A percentile compares a stretch with the other conserved stretches of the same genome.
Conservation (phyloP, 129 eudicot species). For the Tagetes erecta region DNA sequence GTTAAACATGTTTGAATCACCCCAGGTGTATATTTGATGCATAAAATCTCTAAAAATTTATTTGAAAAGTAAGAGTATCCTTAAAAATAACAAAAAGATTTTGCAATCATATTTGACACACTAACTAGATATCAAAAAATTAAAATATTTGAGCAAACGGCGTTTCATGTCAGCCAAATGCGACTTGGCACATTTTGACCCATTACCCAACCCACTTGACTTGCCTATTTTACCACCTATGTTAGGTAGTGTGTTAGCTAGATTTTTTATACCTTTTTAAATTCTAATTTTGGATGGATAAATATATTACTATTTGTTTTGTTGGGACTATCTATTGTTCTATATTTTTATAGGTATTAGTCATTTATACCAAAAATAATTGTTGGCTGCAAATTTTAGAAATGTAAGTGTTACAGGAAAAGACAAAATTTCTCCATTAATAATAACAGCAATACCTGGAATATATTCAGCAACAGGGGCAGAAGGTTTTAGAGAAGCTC, state of each 20-base stretch:
- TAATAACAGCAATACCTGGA: constrained; percentile 61
- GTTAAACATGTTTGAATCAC: not conserved
- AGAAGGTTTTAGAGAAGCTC: constrained; percentile 40
- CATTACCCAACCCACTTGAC: not conserved
- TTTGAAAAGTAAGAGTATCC: not conserved
- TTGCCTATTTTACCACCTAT: not conserved
- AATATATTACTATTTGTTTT: not conserved
- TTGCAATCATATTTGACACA: not conserved
- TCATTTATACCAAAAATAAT: not conserved
- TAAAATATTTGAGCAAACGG: not conserved
- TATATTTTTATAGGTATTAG: not conserved
- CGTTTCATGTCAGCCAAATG: not conserved
- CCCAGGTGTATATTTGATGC: not conserved
- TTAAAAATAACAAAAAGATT: not conserved
- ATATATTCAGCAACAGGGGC: constrained; percentile 75
- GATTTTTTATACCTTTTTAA: not conserved
- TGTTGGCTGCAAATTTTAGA: not conserved
- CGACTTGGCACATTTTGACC: not conserved
- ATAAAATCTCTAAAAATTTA: not conserved
- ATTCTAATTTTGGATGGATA: not conserved
- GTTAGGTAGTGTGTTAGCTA: not conserved
- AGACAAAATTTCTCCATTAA: not conserved
- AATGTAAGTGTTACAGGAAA: not conserved
- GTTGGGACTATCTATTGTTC: not conserved
- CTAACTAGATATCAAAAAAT: not conserved